These are phyloP conservation scores for Fusarium decemcellulare DNA, from an alignment of 2,329 filamentous ascomycete species.

Conservation along the genomic window DNA sequence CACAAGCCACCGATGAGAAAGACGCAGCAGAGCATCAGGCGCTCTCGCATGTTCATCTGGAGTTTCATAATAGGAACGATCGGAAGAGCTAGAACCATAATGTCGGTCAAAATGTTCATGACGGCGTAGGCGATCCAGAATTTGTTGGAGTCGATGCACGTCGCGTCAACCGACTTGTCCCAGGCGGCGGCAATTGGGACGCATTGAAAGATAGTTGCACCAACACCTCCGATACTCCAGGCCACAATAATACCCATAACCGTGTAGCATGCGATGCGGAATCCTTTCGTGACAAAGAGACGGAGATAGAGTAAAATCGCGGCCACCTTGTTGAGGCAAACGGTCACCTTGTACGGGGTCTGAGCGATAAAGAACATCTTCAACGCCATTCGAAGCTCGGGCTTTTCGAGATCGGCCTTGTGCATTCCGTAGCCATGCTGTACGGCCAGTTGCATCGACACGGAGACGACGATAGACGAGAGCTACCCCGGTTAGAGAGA, in stretches of 20 bases:
- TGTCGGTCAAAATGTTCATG: slow-evolving; percentile 56
- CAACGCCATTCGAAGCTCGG: slow-evolving; percentile 42
- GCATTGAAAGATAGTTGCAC: slow-evolving; percentile 63
- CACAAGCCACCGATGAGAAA: slow-evolving; percentile 56
- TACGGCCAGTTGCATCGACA: slow-evolving; percentile 53
- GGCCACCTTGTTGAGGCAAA: slow-evolving; percentile 66
- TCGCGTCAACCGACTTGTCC: slow-evolving; percentile 55
- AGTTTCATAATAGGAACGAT: slow-evolving; percentile 53
- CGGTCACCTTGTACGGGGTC: slow-evolving; percentile 64
- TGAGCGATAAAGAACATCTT: slow-evolving; percentile 63
- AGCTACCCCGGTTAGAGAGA: slow-evolving; percentile 34
- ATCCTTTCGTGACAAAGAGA: slow-evolving; percentile 61
- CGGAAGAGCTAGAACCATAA: slow-evolving; percentile 54
- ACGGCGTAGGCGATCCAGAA: slow-evolving; percentile 62
- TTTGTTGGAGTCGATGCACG: slow-evolving; percentile 58
- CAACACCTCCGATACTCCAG: slow-evolving; percentile 58
- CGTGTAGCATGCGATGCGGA: slow-evolving; percentile 55
- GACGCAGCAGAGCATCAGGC: slow-evolving; percentile 52
- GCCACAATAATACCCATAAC: slow-evolving; percentile 57
- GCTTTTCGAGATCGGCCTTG: slow-evolving; percentile 49
- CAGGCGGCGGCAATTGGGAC: slow-evolving; percentile 59
- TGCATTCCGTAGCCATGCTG: slow-evolving; percentile 58
- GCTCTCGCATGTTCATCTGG: slow-evolving; percentile 51
- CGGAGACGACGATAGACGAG: slow-evolving; percentile 50
- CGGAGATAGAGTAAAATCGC: slow-evolving; percentile 65